Base-by-base conservation (phyloP, 1,139 yeast species). In the Suhomyces kunorum region DNA sequence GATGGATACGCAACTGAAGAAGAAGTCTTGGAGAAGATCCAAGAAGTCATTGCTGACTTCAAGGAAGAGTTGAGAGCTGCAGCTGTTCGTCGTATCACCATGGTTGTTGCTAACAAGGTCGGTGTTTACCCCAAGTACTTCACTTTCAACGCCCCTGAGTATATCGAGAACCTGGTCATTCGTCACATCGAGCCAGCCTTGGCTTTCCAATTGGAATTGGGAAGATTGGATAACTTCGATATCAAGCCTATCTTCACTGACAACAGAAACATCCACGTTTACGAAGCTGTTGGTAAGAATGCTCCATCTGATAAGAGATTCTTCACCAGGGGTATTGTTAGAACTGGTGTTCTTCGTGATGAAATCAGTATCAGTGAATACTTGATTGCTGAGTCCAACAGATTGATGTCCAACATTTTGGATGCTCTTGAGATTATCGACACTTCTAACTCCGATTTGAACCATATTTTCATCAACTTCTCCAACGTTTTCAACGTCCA, bases 181-280 rank as follows among this genome's bases (percentile, higher is more conserved):
- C 90, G 98, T 72, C 97, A 92, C 61, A 88, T 92, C 57, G 98
- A 92, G 67, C 98, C 98, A 23, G 97, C 98, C 32, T 76, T 92
- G 58, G 98, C 98, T 42, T 92, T 83, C 85, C 98, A 92, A 72
- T 78, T 92, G 56, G 98, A 92, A 69, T 77, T 92, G 53, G 95
- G 89, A 58, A 83, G 98, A 71, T 77, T 92, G 67, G 87, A 95
- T 36, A 94, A 92, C 72, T 92, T 92, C 69, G 83, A 87, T 67
- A 88, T 92, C 66, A 88, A 85, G 62, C 98, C 97, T 36, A 87
- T 92, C 43, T 87, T 88, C 72, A 88, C 97, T 45, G 97, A 90
- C 64, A 92, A 94, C 76, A 84, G 98, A 73, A 90, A 92, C 69
- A 87, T 92, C 51, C 98, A 92, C 61, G 97, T 92, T 42, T 92